phyloP scores from a whole-genome alignment of 768 basidiomycete genomes.

The Chalciporus piperatus region DNA sequence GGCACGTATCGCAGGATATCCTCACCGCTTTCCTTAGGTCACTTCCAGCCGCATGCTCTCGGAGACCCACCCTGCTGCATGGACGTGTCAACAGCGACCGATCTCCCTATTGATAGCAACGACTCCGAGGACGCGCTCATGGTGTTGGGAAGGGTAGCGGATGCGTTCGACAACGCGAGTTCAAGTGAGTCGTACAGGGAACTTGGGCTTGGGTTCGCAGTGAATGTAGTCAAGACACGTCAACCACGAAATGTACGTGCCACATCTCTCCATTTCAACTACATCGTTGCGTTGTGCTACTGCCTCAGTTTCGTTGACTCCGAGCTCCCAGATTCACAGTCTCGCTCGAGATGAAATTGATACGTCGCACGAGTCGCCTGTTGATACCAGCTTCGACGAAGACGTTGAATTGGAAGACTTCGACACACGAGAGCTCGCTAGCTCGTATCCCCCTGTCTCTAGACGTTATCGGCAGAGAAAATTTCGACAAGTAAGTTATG shows the following conservation, averaged over 20 bases:
- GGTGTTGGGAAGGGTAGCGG: constrained; percentile 28
- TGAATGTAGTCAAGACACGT: constrained; percentile 24
- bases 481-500: constrained; percentile 14
- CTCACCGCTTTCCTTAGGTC: neutral
- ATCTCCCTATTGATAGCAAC: neutral
- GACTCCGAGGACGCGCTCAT: constrained; percentile 16
- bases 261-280: neutral
- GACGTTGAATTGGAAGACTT: constrained; percentile 16
- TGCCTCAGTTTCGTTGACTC: neutral
- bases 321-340: constrained; percentile 16
- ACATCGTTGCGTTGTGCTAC: neutral
- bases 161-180: constrained; percentile 28
- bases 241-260: constrained; percentile 20
- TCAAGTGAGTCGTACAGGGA: constrained; percentile 19
- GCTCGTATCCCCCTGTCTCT: constrained; percentile 15
- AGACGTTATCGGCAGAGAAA: neutral
- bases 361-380: constrained; percentile 9
- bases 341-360: constrained; percentile 1
- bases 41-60: neutral
- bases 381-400: constrained; percentile 16
- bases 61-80: constrained; percentile 1
- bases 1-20: neutral
- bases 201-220: constrained; percentile 14
- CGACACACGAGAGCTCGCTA: constrained; percentile 13
- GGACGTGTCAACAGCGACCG: constrained; percentile 1